Conservation (phyloP, 139 green algal species). For the Chlamydomonas sp. region DNA sequence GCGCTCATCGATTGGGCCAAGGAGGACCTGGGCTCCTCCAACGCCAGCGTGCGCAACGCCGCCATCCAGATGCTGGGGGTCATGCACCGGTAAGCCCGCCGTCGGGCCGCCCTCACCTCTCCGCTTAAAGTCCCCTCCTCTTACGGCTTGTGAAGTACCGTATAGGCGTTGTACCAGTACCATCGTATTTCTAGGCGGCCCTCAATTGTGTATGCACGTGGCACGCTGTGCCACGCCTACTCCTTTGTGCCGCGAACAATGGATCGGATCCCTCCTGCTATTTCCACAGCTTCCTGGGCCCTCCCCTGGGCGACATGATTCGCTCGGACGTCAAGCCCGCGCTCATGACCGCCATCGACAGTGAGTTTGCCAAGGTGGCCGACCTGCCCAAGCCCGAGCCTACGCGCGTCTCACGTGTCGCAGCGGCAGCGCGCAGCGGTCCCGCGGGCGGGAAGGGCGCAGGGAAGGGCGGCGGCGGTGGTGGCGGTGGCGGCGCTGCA, state of each 20-base stretch:
- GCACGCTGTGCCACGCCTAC: too few relatives aligned
- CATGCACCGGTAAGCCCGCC: slow-evolving; percentile 65
- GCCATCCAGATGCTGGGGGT: slow-evolving; percentile 74
- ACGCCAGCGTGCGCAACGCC: slow-evolving; percentile 80
- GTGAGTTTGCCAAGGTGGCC: slow-evolving; percentile 86
- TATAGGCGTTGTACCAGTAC: too few relatives aligned
- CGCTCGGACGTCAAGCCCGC: slow-evolving; percentile 92
- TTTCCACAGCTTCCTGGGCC: slow-evolving; percentile 74
- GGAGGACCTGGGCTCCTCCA: slow-evolving; percentile 83
- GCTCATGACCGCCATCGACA: slow-evolving; percentile 88
- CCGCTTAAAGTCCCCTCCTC: too few relatives aligned
- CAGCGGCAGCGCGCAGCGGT: neutral
- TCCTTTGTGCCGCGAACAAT: too few relatives aligned
- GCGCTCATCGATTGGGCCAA: slow-evolving; percentile 80
- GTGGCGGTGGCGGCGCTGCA: slow-evolving; percentile 8
- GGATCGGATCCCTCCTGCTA: neutral
- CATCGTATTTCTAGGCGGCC: too few relatives aligned
- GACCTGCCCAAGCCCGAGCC: slow-evolving; percentile 51
- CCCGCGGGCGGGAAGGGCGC: slow-evolving; percentile 8
- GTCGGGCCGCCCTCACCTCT: too few relatives aligned
- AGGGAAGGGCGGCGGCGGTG: slow-evolving; percentile 1
- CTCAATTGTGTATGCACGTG: too few relatives aligned
- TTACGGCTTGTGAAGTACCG: too few relatives aligned
- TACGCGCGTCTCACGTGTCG: slow-evolving; percentile 25
- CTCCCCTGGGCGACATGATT: slow-evolving; percentile 63